phyloP scores from a whole-genome alignment of 139 green algal genomes.

The Chlamydomonas applanata region DNA sequence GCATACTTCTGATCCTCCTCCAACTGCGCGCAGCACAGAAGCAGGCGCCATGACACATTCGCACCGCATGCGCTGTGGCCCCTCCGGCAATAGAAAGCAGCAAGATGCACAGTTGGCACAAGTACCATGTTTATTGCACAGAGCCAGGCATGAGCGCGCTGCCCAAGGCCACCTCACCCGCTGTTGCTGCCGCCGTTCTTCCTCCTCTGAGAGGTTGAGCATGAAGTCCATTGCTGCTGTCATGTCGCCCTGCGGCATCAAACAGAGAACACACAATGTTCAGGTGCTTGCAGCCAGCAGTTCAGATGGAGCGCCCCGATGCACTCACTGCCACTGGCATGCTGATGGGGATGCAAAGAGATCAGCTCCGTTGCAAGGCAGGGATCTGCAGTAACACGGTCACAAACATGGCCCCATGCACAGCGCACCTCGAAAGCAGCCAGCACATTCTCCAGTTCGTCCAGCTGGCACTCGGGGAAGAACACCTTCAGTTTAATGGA shows the following conservation, averaged over 20 bases:
- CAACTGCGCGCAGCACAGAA: neutral
- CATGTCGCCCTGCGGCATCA: slow-evolving; percentile 1
- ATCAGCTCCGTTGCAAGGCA: no score
- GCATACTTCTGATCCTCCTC: neutral
- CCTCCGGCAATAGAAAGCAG: no score
- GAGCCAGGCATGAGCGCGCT: neutral
- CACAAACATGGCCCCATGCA: no score
- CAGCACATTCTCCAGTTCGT: neutral
- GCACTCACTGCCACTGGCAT: no score
- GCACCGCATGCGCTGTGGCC: no score
- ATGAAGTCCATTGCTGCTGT: neutral
- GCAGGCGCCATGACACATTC: neutral
- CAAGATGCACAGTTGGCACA: neutral
- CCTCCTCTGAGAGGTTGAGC: neutral
- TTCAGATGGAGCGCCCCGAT: no score
- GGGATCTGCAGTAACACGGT: no score
- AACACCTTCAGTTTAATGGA: slow-evolving; percentile 1
- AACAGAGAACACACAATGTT: no score
- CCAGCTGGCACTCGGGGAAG: neutral
- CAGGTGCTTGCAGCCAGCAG: no score
- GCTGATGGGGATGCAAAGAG: no score
- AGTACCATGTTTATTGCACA: neutral
- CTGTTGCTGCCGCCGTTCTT: neutral
- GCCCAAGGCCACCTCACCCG: neutral
- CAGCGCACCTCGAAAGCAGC: neutral